Evolutionary conservation across 345 rosid species (phyloP).

Genomic region (Eucalyptus virginea): DNA sequence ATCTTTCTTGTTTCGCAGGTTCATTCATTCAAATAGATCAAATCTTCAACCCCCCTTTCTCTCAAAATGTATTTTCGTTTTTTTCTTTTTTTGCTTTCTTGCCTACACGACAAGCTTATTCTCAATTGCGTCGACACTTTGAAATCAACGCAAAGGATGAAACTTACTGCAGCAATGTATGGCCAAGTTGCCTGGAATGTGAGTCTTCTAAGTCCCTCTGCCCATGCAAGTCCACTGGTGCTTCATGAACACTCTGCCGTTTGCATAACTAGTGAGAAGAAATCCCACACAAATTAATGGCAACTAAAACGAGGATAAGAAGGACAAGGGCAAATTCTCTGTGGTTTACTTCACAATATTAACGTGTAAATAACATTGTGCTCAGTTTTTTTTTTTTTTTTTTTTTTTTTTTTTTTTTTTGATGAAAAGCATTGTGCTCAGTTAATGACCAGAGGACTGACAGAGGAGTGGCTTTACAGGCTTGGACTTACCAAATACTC

Average conservation of each 20-base stretch:
- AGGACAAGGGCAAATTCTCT: background rate
- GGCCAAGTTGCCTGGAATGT: background rate
- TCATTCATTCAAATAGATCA: background rate
- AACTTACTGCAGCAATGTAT: background rate
- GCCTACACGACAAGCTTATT: background rate
- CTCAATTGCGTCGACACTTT: background rate
- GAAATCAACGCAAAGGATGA: background rate
- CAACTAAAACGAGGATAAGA: background rate
- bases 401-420: too few species aligned
- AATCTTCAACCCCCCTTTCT: background rate
- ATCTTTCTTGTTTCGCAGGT: background rate
- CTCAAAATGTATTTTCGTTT: background rate
- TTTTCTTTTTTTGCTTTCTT: background rate
- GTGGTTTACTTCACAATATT: background rate
- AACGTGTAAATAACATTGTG: background rate
- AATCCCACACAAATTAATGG: background rate
- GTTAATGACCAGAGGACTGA: background rate
- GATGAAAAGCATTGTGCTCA: background rate
- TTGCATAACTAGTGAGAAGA: background rate
- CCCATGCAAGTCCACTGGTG: background rate
- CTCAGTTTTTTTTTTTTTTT: background rate
- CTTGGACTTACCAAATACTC: background rate
- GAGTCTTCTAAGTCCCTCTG: background rate
- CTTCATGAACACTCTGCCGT: background rate
- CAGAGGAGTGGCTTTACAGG: background rate